phyloP scores from a whole-genome alignment of 495 filamentous ascomycete genomes.

The Viridothelium virens region DNA sequence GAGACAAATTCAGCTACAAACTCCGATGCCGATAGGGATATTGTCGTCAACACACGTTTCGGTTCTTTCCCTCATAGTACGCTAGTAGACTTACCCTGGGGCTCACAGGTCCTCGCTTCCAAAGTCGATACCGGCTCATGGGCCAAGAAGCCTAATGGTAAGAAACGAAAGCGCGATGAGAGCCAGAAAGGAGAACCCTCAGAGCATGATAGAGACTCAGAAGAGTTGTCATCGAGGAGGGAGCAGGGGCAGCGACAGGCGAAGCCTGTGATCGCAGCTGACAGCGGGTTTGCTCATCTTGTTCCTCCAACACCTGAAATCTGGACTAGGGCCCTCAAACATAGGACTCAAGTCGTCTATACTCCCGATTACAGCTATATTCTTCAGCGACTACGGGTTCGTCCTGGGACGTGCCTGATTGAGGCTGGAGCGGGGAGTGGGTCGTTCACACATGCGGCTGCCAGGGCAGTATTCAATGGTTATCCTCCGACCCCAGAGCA shows the following conservation, averaged over 20 bases:
- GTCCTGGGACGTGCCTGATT: constrained; percentile 73
- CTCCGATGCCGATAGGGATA: constrained; percentile 54
- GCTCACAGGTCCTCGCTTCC: constrained; percentile 82
- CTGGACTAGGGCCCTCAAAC: constrained; percentile 84
- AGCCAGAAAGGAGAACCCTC: not conserved
- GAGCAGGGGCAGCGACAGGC: constrained; percentile 1
- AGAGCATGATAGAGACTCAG: constrained; percentile 33
- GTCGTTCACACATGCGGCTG: constrained; percentile 87
- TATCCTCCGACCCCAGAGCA: constrained; percentile 39
- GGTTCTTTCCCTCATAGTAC: constrained; percentile 92
- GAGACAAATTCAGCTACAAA: not conserved
- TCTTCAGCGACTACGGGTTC: constrained; percentile 72
- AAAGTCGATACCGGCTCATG: constrained; percentile 80
- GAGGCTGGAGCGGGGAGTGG: constrained; percentile 94
- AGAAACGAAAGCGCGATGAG: constrained; percentile 21
- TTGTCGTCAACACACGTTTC: constrained; percentile 86
- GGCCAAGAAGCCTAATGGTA: constrained; percentile 45
- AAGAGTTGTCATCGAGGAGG: constrained; percentile 15
- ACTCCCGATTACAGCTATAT: constrained; percentile 96
- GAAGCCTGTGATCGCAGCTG: constrained; percentile 46
- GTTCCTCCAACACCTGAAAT: constrained; percentile 86
- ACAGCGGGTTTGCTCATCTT: constrained; percentile 82
- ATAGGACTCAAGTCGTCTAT: constrained; percentile 96
- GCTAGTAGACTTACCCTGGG: constrained; percentile 74
- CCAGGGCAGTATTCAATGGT: constrained; percentile 79